Evolutionary conservation across 768 basidiomycete species (phyloP).

Genomic region (Lactarius evosmus): DNA sequence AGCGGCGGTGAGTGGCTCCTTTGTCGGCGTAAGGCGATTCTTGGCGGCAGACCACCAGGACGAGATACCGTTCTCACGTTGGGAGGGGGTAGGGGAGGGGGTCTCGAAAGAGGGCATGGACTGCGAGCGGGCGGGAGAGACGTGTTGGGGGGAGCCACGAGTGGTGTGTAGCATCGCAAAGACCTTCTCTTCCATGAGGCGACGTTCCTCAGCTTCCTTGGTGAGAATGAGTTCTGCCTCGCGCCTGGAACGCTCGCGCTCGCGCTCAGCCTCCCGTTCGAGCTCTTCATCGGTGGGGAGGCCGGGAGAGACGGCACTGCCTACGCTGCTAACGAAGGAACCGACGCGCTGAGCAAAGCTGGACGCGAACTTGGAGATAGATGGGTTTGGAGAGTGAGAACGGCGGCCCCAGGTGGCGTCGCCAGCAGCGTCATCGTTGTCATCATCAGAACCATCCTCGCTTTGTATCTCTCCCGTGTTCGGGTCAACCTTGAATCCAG

Average conservation of each 20-base stretch:
- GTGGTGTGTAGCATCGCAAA: slow-evolving; percentile 66
- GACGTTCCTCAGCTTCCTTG: slow-evolving; percentile 65
- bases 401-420: slow-evolving; percentile 42
- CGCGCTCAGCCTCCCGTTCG: slow-evolving; percentile 75
- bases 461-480: slow-evolving; percentile 44
- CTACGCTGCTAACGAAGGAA: slow-evolving; percentile 55
- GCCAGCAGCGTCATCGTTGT: slow-evolving; percentile 42
- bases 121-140: slow-evolving; percentile 61
- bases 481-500: slow-evolving; percentile 55
- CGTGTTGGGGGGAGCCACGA: slow-evolving; percentile 39
- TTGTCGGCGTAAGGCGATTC: slow-evolving; percentile 73
- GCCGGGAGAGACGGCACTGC: slow-evolving; percentile 35
- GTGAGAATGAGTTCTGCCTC: slow-evolving; percentile 78
- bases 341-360: slow-evolving; percentile 75
- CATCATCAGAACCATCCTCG: slow-evolving; percentile 47
- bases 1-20: slow-evolving; percentile 76
- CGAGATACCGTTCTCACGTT: slow-evolving; percentile 48
- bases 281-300: slow-evolving; percentile 72
- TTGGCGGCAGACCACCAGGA: slow-evolving; percentile 75
- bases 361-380: slow-evolving; percentile 69
- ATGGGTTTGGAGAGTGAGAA: slow-evolving; percentile 64
- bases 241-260: slow-evolving; percentile 68
- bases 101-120: slow-evolving; percentile 39
- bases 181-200: slow-evolving; percentile 68
- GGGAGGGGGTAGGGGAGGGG: slow-evolving; percentile 58